Base-by-base conservation (phyloP, 768 basidiomycete species). In the Gymnopilus junonius region DNA sequence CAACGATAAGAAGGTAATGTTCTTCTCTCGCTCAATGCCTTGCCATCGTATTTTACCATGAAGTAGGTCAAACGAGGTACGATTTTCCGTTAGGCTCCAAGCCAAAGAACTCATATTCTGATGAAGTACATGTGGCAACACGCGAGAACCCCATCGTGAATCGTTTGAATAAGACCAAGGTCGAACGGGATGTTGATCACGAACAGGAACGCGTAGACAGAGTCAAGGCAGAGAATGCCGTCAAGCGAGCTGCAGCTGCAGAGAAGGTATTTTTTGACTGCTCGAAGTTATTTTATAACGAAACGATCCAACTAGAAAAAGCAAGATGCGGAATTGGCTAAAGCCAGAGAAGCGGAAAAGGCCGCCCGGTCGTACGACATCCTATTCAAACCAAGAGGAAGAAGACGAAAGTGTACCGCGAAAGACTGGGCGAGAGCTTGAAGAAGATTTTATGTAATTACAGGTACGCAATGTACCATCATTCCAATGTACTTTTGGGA, bases 101-200 rank as follows among this genome's bases (percentile, higher is more conserved):
- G 4, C 42, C 8, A 20, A 39, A 12, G 17, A 3, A 34, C 20
- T 40, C 15, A 53, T 37, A 23, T 60, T 61, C 31, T 45, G 40
- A 27, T 35, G 39, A 62, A 94, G 94, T 95, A 1, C 83, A 97
- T 70, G 80, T 98, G 7, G 73, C 83, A 1, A 88, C 88, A 60
- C 88, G 96, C 32, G 92, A 97, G 66, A 99, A 99, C 72, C n/a
- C 81, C 3, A 92, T 97, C 61, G 92, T 98, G 34, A 98, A 98
- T 71, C 87, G 96, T 27, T 79, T 98, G 43, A 95, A 93, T 77
- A 97, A 97, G 79, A 98, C 96, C 14, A 98, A 96, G 70, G 78
- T 86, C 55, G 94, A 94, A 76, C 83, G 81, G 29, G 82, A 85
- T 35, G 93, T 97, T 23, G 93, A 99, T 69, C 96, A 98, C 69